Percentiles rank a stretch among this genome's conserved stretches.
phyloP scores from a whole-genome alignment of 2,329 filamentous ascomycete genomes.

The Ophiocordyceps camponoti-rufipedis region DNA sequence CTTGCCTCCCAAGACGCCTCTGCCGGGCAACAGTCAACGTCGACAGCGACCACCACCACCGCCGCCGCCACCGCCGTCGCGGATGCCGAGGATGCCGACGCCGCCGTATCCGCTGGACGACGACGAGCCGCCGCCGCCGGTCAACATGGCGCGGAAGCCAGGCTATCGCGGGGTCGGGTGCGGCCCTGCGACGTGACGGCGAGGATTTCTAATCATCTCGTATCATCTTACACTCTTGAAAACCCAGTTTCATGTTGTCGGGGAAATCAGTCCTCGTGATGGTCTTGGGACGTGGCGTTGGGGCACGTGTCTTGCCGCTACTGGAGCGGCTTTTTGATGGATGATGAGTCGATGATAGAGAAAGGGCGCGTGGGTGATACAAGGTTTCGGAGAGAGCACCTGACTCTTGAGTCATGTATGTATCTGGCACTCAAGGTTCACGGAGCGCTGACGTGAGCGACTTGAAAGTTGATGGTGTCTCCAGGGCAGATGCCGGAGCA shows the following conservation, averaged over 20 bases:
- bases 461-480: too few species aligned
- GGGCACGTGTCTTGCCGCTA: not conserved
- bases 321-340: not conserved
- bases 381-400: not conserved
- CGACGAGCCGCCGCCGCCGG: conserved; percentile 56
- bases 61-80: conserved; percentile 13
- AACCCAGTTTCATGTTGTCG: too few species aligned
- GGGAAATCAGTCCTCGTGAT: not conserved
- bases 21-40: conserved; percentile 28
- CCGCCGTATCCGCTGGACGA: conserved; percentile 67
- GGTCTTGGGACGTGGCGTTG: not conserved
- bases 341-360: not conserved
- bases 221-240: too few species aligned
- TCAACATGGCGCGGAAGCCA: conserved; percentile 77
- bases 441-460: not conserved
- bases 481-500: too few species aligned
- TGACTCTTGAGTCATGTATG: too few species aligned
- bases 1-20: conserved; percentile 59
- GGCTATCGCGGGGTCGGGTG: conserved; percentile 26
- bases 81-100: conserved; percentile 17
- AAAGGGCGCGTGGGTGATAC: not conserved
- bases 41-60: conserved; percentile 6
- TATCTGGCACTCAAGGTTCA: too few species aligned
- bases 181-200: not conserved
- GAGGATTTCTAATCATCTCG: too few species aligned